phyloP scores from a whole-genome alignment of 306 rosid genomes.

The Pueraria montana region DNA sequence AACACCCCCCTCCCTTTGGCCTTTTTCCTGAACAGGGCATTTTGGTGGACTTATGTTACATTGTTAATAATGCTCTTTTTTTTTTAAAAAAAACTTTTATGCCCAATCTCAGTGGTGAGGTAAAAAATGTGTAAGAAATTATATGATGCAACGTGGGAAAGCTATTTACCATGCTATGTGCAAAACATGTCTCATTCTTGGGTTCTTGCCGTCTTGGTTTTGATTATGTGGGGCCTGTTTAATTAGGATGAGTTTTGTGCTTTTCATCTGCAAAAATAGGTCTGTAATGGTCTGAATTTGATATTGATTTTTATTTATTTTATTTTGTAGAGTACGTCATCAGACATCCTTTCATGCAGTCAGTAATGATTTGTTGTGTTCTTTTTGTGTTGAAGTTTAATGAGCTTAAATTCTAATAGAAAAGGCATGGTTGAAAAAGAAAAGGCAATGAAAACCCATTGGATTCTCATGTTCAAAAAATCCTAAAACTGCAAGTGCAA shows the following conservation, averaged over 20 bases:
- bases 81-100: neutral
- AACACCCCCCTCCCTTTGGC: neutral
- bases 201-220: constrained; percentile 18
- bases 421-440: constrained; percentile 29
- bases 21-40: neutral
- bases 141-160: constrained; percentile 20
- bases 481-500: constrained; percentile 12
- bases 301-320: neutral
- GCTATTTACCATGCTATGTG: constrained; percentile 4
- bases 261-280: neutral
- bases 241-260: neutral
- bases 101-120: constrained; percentile 9
- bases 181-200: constrained; percentile 14
- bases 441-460: constrained; percentile 12
- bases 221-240: constrained; percentile 7
- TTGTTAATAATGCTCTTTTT: neutral
- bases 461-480: neutral
- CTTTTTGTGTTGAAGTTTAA: neutral
- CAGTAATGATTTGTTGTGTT: neutral
- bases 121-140: constrained; percentile 1
- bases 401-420: neutral
- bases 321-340: constrained; percentile 1
- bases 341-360: constrained; percentile 3
- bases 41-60: constrained; percentile 29
- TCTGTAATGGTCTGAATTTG: constrained; percentile 12